Evolutionary conservation across 495 filamentous ascomycete genomes (phyloP).

Genomic region (Cairneyella variabilis): DNA sequence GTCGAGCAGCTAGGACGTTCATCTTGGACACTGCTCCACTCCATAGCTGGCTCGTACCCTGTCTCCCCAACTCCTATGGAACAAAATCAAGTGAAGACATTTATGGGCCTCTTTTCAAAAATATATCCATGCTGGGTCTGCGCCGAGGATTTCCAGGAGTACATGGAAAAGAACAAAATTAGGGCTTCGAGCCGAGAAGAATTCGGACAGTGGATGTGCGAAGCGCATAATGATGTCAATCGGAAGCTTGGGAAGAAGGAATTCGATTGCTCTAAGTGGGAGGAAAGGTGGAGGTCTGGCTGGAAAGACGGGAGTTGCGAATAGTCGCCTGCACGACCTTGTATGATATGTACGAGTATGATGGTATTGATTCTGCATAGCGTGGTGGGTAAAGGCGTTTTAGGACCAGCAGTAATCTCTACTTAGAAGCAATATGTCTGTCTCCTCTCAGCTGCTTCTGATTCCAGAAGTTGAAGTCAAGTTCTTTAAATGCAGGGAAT

Average conservation of each 20-base stretch:
- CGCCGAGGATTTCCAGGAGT: slow-evolving; percentile 83
- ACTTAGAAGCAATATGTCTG: too few relatives aligned
- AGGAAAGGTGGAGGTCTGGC: slow-evolving; percentile 91
- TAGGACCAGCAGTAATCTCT: not conserved
- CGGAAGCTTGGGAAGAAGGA: slow-evolving; percentile 82
- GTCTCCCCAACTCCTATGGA: slow-evolving; percentile 55
- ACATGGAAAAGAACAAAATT: slow-evolving; percentile 73
- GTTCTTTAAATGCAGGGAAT: too few relatives aligned
- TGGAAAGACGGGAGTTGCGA: slow-evolving; percentile 78
- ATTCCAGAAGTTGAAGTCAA: too few relatives aligned
- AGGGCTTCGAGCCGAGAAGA: slow-evolving; percentile 61
- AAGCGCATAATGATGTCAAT: slow-evolving; percentile 98
- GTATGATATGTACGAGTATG: not conserved
- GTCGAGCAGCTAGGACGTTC: slow-evolving; percentile 80
- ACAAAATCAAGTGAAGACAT: slow-evolving; percentile 71
- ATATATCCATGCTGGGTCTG: slow-evolving; percentile 95
- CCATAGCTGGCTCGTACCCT: slow-evolving; percentile 85
- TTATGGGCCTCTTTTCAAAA: slow-evolving; percentile 73
- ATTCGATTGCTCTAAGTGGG: slow-evolving; percentile 90
- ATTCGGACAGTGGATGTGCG: slow-evolving; percentile 92
- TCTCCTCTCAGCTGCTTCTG: too few relatives aligned
- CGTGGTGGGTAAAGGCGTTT: not conserved
- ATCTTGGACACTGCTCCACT: slow-evolving; percentile 91
- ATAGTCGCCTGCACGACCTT: not conserved
- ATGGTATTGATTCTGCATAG: not conserved